Base-by-base conservation (phyloP, 2,329 filamentous ascomycete species). In the Pseudogymnoascus sp. region DNA sequence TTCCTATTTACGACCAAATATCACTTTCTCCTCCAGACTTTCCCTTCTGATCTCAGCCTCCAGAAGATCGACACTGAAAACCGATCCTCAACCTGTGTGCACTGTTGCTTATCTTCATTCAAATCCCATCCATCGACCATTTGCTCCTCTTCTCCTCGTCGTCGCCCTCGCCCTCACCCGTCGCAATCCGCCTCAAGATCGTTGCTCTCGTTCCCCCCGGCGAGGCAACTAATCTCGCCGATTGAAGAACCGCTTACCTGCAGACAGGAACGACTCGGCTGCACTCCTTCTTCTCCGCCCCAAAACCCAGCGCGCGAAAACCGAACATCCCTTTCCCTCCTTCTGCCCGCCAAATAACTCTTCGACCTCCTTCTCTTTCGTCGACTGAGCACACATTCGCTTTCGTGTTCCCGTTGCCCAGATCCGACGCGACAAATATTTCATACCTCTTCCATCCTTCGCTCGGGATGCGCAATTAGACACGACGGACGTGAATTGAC, bases 1-100 rank as follows among this genome's bases (percentile, higher is more conserved):
- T 54, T 54, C 48, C 48, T 54, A 54, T 54, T 54, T 19, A 54
- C 48, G 48, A 34, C 48, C 25, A n/a, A 31, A 54, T 34, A 54
- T 54, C 48, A 54, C 48, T 54, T 54, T 54, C 48, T 54, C 48
- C 48, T 54, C 48, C 25, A 54, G 25, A 34, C 25, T 54, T n/a
- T 54, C 48, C 48, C 48, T 54, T 54, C 48, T 54, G 25, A 54
- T 54, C 48, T 54, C 25, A 54, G 48, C 48, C 48, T 54, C 48
- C n/a, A 16, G n/a, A 31, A 23, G 48, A 54, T 54, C 48, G 48
- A 54, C 48, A 54, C 25, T 3, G 25, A 54, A 54, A 54, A 54
- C 25, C 48, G 48, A 54, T 54, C 48, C 14, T 21, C n/a, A 54
- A 31, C 5, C n/a, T 31, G 48, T 31, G 48, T 34, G 31, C 31